Conservation (phyloP, 805 yeast species). For the Nakazawaea ambrosiae region DNA sequence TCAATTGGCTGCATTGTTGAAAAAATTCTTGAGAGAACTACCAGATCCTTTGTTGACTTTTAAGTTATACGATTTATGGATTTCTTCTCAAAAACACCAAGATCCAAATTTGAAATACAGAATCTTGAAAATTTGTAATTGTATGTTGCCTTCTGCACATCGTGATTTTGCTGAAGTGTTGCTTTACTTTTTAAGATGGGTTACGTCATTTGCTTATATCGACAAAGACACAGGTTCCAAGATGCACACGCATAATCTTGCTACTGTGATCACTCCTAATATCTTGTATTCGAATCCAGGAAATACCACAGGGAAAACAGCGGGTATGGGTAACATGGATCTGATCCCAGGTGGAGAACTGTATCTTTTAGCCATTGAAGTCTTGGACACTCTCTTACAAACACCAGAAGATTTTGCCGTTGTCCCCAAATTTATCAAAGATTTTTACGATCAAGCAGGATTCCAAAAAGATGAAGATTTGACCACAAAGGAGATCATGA, state of each 20-base stretch:
- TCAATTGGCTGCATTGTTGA: constrained; percentile 87
- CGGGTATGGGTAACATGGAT: constrained; percentile 11
- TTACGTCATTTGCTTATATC: constrained; percentile 87
- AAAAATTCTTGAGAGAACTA: constrained; percentile 84
- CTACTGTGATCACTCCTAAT: constrained; percentile 94
- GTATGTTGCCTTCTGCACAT: constrained; percentile 73
- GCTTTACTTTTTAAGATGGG: constrained; percentile 85
- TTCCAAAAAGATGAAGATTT: constrained; percentile 23
- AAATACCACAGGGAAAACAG: constrained; percentile 11
- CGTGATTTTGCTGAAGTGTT: constrained; percentile 85
- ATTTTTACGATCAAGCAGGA: constrained; percentile 40
- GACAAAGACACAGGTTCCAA: constrained; percentile 84
- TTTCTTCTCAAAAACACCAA: constrained; percentile 51
- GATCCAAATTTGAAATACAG: constrained; percentile 41
- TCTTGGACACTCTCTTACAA: constrained; percentile 75
- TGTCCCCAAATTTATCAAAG: constrained; percentile 62
- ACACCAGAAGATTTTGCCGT: constrained; percentile 71
- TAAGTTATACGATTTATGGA: constrained; percentile 72
- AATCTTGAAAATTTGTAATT: constrained; percentile 56
- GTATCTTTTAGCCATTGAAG: constrained; percentile 87
- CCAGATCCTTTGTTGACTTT: constrained; percentile 87
- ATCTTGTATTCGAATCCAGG: constrained; percentile 56
- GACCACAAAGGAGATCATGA: constrained; percentile 32
- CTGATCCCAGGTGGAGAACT: constrained; percentile 45
- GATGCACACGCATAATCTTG: constrained; percentile 93